Conservation (phyloP, 1,284 basidiomycete species). For the Moesziomyces antarcticus region DNA sequence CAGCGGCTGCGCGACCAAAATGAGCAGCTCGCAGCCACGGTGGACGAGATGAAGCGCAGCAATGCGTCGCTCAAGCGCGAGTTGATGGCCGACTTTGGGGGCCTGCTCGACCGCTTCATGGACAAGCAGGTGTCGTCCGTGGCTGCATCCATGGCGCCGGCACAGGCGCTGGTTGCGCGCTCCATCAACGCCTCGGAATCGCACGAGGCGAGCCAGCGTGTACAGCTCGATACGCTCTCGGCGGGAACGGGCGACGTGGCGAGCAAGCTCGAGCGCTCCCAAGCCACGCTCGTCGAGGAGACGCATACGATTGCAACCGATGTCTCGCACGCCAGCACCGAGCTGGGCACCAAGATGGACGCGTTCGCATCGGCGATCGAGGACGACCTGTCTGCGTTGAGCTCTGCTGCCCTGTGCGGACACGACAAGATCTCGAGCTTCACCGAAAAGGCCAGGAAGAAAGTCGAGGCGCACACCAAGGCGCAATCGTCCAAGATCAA, state of each 20-base stretch:
- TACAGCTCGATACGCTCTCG: constrained; percentile 16
- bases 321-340: constrained; percentile 22
- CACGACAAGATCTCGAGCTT: constrained; percentile 16
- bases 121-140: constrained; percentile 78
- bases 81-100: constrained; percentile 78
- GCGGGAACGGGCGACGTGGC: constrained; percentile 8
- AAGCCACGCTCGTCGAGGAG: constrained; percentile 11
- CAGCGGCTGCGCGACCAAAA: constrained; percentile 79
- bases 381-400: constrained; percentile 27
- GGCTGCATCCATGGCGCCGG: constrained; percentile 73
- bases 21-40: constrained; percentile 73
- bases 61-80: constrained; percentile 78
- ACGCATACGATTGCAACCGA: constrained; percentile 16
- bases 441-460: constrained; percentile 10
- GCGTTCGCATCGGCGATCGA: constrained; percentile 38
- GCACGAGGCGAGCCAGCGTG: constrained; percentile 9
- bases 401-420: constrained; percentile 3
- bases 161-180: constrained; percentile 70
- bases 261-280: constrained; percentile 14
- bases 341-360: constrained; percentile 38
- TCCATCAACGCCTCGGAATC: constrained; percentile 19
- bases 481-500: constrained; percentile 38
- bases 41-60: constrained; percentile 77
- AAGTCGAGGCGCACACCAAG: constrained; percentile 34
- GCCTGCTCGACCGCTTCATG: constrained; percentile 78